Percentiles rank a stretch among this genome's conserved stretches.
Evolutionary conservation across 495 filamentous ascomycete genomes (phyloP).

Genomic region (Penicillium canariense): DNA sequence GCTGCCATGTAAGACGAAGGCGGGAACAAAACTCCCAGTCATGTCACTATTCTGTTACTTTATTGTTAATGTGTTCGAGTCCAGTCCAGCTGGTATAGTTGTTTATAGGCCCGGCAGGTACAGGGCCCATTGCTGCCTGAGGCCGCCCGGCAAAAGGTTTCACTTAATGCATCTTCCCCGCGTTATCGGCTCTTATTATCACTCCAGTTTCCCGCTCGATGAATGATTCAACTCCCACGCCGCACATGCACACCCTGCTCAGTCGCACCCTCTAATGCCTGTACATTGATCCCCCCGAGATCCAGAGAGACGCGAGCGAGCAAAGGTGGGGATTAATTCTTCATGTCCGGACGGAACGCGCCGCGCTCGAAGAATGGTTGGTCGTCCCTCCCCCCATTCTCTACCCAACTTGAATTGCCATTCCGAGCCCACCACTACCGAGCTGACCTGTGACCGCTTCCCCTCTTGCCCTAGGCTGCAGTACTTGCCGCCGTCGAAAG

Average conservation of each 20-base stretch:
- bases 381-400: not conserved
- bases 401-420: slow-evolving; percentile 6
- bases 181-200: not conserved
- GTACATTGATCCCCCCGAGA: slow-evolving; percentile 5
- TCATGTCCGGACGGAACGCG: slow-evolving; percentile 45
- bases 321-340: slow-evolving; percentile 25
- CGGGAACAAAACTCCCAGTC: too few species aligned
- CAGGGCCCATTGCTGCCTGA: too few species aligned
- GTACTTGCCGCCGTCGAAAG: slow-evolving; percentile 55
- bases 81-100: too few species aligned
- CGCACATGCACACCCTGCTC: not conserved
- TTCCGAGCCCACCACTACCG: not conserved
- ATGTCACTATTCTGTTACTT: too few species aligned
- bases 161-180: too few species aligned
- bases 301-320: slow-evolving; percentile 15
- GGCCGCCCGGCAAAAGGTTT: too few species aligned
- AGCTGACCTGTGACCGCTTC: not conserved
- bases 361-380: slow-evolving; percentile 48
- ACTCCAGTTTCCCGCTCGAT: not conserved
- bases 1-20: too few species aligned
- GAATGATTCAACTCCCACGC: too few species aligned
- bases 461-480: slow-evolving; percentile 34
- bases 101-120: too few species aligned
- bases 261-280: slow-evolving; percentile 10
- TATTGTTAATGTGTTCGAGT: too few species aligned